phyloP scores from a whole-genome alignment of 768 basidiomycete species.

The Sporobolomyces pararoseus region DNA sequence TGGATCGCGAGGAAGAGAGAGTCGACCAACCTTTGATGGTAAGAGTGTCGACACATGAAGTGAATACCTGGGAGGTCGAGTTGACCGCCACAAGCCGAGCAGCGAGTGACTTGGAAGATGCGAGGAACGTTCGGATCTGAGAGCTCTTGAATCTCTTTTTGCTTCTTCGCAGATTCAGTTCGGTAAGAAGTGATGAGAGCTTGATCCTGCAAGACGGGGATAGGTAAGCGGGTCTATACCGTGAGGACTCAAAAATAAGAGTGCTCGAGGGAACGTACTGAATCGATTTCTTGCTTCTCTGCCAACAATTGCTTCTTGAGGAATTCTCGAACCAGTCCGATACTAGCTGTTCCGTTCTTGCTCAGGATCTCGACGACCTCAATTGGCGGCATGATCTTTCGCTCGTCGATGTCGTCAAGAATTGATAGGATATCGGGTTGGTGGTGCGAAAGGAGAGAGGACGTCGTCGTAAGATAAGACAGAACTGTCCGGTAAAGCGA shows the following conservation, averaged over 20 bases:
- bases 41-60: constrained; percentile 98
- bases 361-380: constrained; percentile 82
- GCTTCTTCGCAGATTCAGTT: constrained; percentile 71
- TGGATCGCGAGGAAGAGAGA: neutral
- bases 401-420: constrained; percentile 71
- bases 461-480: constrained; percentile 78
- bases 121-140: constrained; percentile 71
- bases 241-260: too few relatives aligned
- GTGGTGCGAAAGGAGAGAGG: constrained; percentile 68
- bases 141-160: constrained; percentile 75
- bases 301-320: constrained; percentile 71
- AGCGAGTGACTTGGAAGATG: constrained; percentile 91
- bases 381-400: constrained; percentile 80
- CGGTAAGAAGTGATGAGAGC: constrained; percentile 83
- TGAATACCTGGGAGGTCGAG: constrained; percentile 90
- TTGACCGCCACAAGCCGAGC: constrained; percentile 80
- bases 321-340: constrained; percentile 90
- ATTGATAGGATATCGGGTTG: constrained; percentile 66
- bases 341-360: constrained; percentile 80
- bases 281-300: constrained; percentile 70
- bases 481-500: constrained; percentile 82
- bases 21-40: constrained; percentile 72
- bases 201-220: constrained; percentile 53
- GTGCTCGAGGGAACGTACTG: constrained; percentile 61
- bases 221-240: too few relatives aligned